A percentile compares a stretch with the other conserved stretches of the same genome.
Conservation (phyloP, 345 rosid genomes). For the Eucalyptus caleyi region DNA sequence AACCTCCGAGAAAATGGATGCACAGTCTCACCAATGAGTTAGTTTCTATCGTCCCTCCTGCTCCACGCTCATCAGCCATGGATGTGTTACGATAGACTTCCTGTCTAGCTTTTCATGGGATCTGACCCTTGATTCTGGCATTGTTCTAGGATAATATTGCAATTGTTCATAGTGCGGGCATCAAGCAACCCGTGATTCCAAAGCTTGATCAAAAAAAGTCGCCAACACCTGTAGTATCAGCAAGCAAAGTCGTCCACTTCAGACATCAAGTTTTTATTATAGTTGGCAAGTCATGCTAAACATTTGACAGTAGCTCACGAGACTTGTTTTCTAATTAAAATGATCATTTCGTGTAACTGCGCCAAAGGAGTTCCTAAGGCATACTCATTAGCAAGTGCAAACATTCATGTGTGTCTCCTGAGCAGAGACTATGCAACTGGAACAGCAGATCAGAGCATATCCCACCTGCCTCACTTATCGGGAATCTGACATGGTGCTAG, state of each 20-base stretch:
- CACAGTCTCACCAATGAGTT: neutral
- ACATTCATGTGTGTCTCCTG: neutral
- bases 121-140: slow-evolving; percentile 16
- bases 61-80: neutral
- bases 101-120: slow-evolving; percentile 12
- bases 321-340: neutral
- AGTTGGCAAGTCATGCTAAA: neutral
- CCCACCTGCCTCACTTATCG: neutral
- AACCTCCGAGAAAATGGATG: neutral
- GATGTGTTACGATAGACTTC: neutral
- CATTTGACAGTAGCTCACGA: neutral
- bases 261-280: neutral
- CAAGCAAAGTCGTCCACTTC: neutral
- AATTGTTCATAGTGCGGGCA: slow-evolving; percentile 51
- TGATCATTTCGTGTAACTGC: neutral
- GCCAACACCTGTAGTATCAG: slow-evolving; percentile 61
- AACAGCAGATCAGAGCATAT: neutral
- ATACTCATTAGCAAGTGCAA: neutral
- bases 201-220: slow-evolving; percentile 57
- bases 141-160: slow-evolving; percentile 45
- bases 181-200: slow-evolving; percentile 82
- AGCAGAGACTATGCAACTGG: neutral
- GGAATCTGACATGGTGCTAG: neutral
- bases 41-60: neutral
- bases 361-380: neutral